Percentiles rank a stretch among this genome's conserved stretches.
Conservation (phyloP, 2,329 filamentous ascomycete species). For the Phaeosphaeriaceae sp. region DNA sequence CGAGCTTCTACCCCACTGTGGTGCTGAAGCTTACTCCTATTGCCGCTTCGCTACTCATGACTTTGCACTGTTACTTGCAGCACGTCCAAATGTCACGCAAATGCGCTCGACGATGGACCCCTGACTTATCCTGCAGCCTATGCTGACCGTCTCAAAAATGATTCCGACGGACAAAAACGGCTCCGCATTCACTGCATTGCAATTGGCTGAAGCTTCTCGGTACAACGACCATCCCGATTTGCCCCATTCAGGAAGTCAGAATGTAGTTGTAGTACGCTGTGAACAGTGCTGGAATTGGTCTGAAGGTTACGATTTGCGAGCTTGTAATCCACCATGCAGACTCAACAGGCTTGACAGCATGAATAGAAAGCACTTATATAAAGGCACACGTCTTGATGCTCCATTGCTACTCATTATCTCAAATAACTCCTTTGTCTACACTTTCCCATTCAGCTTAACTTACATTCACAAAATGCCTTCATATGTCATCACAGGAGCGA, state of each 20-base stretch:
- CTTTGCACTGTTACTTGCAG: neutral
- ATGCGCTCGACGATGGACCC: no score
- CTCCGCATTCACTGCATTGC: neutral
- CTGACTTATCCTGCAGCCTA: neutral
- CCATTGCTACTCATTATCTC: no score
- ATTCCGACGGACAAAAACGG: neutral
- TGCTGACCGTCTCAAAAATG: neutral
- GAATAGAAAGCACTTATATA: neutral
- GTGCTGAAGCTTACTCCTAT: neutral
- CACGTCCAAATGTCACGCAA: neutral
- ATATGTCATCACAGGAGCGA: conserved; percentile 43
- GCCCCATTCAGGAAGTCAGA: neutral
- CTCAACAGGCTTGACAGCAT: neutral
- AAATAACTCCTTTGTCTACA: neutral
- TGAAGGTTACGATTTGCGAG: conserved; percentile 4
- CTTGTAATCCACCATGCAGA: neutral
- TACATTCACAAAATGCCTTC: conserved; percentile 30
- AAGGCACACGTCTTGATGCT: neutral
- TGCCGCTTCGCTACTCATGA: neutral
- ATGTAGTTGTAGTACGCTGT: neutral
- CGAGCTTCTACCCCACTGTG: conserved; percentile 1
- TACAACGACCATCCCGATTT: neutral
- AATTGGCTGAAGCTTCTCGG: neutral
- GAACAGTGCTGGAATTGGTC: neutral
- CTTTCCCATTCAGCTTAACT: neutral